A percentile compares a stretch with the other conserved stretches of the same genome.
Evolutionary conservation across 169 alveolate genomes (phyloP).

Genomic region (Plasmodium falciparum): DNA sequence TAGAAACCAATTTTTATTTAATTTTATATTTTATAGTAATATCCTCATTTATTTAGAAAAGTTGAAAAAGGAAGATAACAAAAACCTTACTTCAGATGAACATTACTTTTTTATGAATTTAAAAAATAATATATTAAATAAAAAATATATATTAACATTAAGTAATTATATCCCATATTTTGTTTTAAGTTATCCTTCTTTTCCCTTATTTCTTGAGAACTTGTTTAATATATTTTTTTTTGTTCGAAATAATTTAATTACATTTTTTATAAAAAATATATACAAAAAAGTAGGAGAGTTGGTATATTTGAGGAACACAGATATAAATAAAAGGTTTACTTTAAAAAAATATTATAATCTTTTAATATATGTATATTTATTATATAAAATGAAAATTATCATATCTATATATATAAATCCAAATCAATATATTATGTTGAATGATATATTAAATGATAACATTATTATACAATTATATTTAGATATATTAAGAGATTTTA

Average conservation of each 20-base stretch:
- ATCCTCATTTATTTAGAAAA: constrained; percentile 37
- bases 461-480: constrained; percentile 23
- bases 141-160: constrained; percentile 16
- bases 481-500: constrained; percentile 25
- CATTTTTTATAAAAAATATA: constrained; percentile 26
- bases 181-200: constrained; percentile 25
- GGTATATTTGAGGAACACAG: constrained; percentile 12
- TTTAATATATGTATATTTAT: constrained; percentile 30
- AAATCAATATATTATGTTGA: not conserved
- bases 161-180: not conserved
- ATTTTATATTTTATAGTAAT: constrained; percentile 26
- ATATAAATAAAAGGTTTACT: constrained; percentile 41
- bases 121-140: constrained; percentile 20
- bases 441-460: constrained; percentile 13
- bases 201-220: constrained; percentile 23
- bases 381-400: constrained; percentile 44
- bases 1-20: not conserved
- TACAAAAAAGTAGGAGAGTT: constrained; percentile 21
- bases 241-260: constrained; percentile 24
- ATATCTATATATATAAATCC: constrained; percentile 13
- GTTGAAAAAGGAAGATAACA: constrained; percentile 20
- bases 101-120: constrained; percentile 30
- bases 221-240: constrained; percentile 35
- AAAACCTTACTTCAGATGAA: constrained; percentile 21
- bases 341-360: constrained; percentile 42